Evolutionary conservation across 768 basidiomycete genomes (phyloP), one percentile per base, ranked within the genome.

Genomic region (Macrolepiota albuminosa): DNA sequence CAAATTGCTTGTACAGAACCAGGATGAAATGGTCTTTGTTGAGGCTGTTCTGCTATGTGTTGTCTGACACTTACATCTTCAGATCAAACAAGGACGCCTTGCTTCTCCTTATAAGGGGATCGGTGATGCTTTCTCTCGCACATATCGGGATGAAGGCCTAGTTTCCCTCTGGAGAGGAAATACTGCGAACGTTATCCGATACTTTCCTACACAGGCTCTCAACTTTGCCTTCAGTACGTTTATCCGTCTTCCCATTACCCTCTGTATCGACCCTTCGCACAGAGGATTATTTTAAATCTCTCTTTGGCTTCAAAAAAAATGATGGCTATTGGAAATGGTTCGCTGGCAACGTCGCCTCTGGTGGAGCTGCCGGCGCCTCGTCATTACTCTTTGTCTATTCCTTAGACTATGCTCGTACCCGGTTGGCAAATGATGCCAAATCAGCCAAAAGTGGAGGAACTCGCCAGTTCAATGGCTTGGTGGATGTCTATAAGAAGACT

Each of bases 101-200:
- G 81, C 92, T 58, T 78, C 86, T 64, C 96, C 97, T 42, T 98
- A 99, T 88, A 95, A 95, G 84, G 97, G 97, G 72, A 83, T 99
- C 68, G 76, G 71, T 59, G 97, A 98, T 79, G 97, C 95, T 69
- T 97, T 97, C 73, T 40, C 66, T 63, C 92, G 96, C 66, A 98
- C 95, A 61, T 96, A 95, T 84, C 78, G 76, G 68, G 96, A 98
- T 18, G 97, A 99, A 83, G 97, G 97, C 75, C 78, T 96, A 54
- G 82, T 94, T 64, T 91, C 97, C 26, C 83, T 99, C 72, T 98
- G 97, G 97, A 83, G 97, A 81, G 97, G 97, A 77, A 99, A 98
- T 88, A 98, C 95, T 60, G 96, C 97, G 84, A 99, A 99, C 81
- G 97, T 99, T 80, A 97, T 99, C 81, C 95, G 97, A 74, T 99